These are phyloP conservation scores for Leccinum pellstonianum DNA, from an alignment of 768 basidiomycete species.

Conservation along the genomic window DNA sequence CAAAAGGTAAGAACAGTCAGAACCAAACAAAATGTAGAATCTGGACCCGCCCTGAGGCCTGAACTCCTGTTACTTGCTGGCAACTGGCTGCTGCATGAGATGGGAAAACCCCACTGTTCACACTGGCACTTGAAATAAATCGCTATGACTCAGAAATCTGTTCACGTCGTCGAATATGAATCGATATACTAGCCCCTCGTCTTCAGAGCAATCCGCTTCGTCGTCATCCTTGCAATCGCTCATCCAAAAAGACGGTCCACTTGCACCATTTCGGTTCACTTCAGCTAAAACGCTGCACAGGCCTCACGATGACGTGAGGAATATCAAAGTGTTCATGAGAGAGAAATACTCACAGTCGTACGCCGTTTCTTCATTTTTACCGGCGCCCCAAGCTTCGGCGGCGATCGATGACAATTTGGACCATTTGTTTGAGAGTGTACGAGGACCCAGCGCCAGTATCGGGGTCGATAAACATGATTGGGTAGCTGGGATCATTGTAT, in stretches of 20 bases:
- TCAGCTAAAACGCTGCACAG: neutral
- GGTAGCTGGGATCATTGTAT: neutral
- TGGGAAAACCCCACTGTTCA: neutral
- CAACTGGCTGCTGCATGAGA: neutral
- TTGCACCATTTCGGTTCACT: neutral
- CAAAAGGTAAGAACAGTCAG: neutral
- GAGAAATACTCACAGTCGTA: neutral
- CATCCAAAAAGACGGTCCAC: neutral
- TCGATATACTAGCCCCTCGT: neutral
- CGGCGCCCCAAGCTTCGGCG: neutral
- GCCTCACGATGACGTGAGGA: neutral
- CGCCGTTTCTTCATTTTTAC: too few species aligned
- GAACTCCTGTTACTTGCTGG: neutral
- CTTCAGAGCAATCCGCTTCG: neutral
- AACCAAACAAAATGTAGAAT: neutral
- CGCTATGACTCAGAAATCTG: neutral
- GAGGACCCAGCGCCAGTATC: neutral
- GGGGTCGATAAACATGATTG: slow-evolving; percentile 1
- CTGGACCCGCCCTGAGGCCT: too few species aligned
- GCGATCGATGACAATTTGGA: neutral
- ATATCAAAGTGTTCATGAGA: neutral
- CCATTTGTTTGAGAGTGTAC: fast-evolving
- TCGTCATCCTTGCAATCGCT: neutral
- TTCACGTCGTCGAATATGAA: neutral
- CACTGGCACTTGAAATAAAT: too few species aligned